Evolutionary conservation across 1,284 basidiomycete genomes (phyloP).

Genomic region (Austropuccinia psidii): DNA sequence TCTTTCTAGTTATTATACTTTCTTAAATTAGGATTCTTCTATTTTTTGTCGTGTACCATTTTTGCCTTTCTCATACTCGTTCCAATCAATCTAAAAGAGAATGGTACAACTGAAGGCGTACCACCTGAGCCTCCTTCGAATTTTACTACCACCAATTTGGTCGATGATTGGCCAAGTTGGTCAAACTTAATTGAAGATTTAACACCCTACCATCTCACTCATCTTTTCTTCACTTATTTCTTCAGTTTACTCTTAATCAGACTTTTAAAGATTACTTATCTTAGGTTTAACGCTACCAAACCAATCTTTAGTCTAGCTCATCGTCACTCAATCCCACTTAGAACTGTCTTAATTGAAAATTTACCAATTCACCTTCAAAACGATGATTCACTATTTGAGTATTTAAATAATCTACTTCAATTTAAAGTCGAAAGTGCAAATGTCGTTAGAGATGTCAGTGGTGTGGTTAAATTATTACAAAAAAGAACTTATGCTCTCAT

Average conservation of each 20-base stretch:
- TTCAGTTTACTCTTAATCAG: slow-evolving; percentile 44
- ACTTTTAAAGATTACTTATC: slow-evolving; percentile 43
- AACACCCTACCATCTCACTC: slow-evolving; percentile 44
- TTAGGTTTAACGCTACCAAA: slow-evolving; percentile 43
- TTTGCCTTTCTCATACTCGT: slow-evolving; percentile 43
- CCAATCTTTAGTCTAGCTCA: slow-evolving; percentile 45
- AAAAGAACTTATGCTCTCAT: slow-evolving; percentile 41
- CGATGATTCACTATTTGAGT: slow-evolving; percentile 43
- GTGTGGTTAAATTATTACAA: slow-evolving; percentile 41
- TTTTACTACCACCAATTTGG: too few relatives aligned
- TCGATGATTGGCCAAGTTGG: not conserved
- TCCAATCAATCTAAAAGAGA: slow-evolving; percentile 46
- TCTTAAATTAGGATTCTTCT: slow-evolving; percentile 37
- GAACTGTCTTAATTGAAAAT: slow-evolving; percentile 45
- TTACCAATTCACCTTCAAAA: slow-evolving; percentile 45
- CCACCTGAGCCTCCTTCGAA: slow-evolving; percentile 39
- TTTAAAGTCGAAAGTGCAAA: slow-evolving; percentile 43
- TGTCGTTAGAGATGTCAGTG: slow-evolving; percentile 42
- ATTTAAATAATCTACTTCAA: slow-evolving; percentile 41
- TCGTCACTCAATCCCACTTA: slow-evolving; percentile 43
- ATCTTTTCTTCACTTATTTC: slow-evolving; percentile 45
- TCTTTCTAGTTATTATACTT: slow-evolving; percentile 33
- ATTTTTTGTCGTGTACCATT: slow-evolving; percentile 22
- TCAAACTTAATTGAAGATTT: slow-evolving; percentile 24
- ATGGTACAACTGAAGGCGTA: slow-evolving; percentile 47